Percentiles rank a stretch among this genome's conserved stretches.
Conservation (phyloP, 345 rosid genomes). For the Hibiscus trionum region DNA sequence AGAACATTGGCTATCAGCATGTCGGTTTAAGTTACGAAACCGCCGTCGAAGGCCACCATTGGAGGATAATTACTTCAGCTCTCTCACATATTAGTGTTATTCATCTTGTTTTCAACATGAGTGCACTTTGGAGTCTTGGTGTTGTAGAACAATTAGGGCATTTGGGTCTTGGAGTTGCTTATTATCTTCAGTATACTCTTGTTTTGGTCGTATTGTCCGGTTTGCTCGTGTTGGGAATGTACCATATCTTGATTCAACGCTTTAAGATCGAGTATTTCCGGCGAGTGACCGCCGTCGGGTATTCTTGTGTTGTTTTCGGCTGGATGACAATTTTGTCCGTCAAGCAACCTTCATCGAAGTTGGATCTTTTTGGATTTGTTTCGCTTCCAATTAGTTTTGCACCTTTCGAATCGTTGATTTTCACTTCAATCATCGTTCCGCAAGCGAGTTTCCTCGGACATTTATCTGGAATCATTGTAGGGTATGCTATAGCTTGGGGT, state of each 20-base stretch:
- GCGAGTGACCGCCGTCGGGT: constrained; percentile 94
- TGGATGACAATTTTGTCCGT: constrained; percentile 97
- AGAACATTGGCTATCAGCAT: constrained; percentile 75
- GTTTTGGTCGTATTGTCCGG: constrained; percentile 74
- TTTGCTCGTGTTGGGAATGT: constrained; percentile 62
- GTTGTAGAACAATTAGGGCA: constrained; percentile 65
- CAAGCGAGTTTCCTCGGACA: constrained; percentile 98
- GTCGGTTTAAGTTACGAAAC: constrained; percentile 88
- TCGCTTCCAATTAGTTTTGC: constrained; percentile 97
- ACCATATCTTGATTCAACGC: constrained; percentile 61
- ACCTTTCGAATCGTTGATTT: constrained; percentile 85
- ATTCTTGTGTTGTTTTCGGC: constrained; percentile 96
- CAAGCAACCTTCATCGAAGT: constrained; percentile 91
- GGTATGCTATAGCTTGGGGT: constrained; percentile 94
- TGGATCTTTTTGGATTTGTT: constrained; percentile 80
- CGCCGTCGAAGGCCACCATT: constrained; percentile 72
- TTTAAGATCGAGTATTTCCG: constrained; percentile 81
- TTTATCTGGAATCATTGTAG: constrained; percentile 83
- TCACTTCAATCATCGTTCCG: constrained; percentile 94
- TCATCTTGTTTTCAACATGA: constrained; percentile 96
- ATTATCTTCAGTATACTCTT: constrained; percentile 87
- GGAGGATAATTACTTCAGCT: constrained; percentile 95
- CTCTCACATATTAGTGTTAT: constrained; percentile 85
- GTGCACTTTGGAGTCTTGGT: constrained; percentile 98
- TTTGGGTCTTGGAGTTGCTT: constrained; percentile 67